Evolutionary conservation across 2,329 filamentous ascomycete species (phyloP), one percentile per base, ranked within the genome.

Genomic region (Lachnum nothofagi): DNA sequence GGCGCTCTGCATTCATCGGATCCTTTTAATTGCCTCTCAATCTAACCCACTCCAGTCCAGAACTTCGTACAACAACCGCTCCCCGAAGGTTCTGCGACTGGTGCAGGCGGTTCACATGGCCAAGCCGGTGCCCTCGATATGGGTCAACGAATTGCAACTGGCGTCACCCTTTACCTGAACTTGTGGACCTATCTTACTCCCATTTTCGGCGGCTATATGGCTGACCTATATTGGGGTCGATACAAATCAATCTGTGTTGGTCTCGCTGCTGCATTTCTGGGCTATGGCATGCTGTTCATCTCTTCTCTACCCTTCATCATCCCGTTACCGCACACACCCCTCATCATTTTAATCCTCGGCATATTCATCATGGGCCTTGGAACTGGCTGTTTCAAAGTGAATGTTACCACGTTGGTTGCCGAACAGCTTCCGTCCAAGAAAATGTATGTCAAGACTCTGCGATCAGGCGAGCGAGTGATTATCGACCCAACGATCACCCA

Each of bases 381-480:
- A 38, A 84, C 82, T 1, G 84, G 84, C 49, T 79, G 82, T 49
- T 86, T 88, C 74, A 88, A 88, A 68, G 76, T 80, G 16, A 88
- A 86, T 57, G 83, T 87, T 34, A 78, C 79, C 0, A 79, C 80
- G 2, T 66, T 83, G 44, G 78, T 84, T 47, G 79, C 78, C 5
- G 81, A 85, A 58, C 80, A 85, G 58, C 75, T 79, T 54, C 69
- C 67, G n/a, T 73, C 74, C 1, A 74, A 72, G 46, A 69, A 2
- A 24, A 39, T 76, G 20, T 68, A 70, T 35, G 71, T 83, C 39
- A 68, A 72, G 39, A 73, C 69, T 9, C 62, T 73, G 1, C 67
- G 73, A 38, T 73, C 67, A 6, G 80, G 80, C 20, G 74, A 81
- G 55, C 74, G 77, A 9, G 78, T 83, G 37, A 79, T 85, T 47